Conservation (phyloP, 1,139 yeast species). For the Debaryomycetaceae sp. region DNA sequence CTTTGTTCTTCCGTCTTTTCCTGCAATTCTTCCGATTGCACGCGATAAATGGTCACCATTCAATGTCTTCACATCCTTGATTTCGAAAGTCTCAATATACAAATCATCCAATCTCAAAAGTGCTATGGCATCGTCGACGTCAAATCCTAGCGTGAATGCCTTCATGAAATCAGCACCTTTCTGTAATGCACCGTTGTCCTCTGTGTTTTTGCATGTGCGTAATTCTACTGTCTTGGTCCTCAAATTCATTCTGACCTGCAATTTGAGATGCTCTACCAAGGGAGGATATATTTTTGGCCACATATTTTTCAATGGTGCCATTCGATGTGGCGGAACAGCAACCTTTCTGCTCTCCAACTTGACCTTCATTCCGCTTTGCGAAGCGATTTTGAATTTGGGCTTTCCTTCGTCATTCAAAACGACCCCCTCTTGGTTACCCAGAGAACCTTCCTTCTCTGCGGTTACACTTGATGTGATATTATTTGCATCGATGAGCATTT, state of each 20-base stretch:
- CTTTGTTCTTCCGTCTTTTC: conserved; percentile 98
- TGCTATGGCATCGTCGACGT: conserved; percentile 95
- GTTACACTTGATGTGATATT: conserved; percentile 30
- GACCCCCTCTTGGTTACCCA: conserved; percentile 43
- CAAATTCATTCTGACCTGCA: conserved; percentile 94
- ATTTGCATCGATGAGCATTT: conserved; percentile 65
- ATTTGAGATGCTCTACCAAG: conserved; percentile 85
- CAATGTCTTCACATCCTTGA: conserved; percentile 93
- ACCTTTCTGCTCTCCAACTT: conserved; percentile 85
- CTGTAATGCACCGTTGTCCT: conserved; percentile 91
- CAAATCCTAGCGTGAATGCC: conserved; percentile 95
- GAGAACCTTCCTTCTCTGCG: conserved; percentile 4
- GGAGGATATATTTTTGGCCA: conserved; percentile 98
- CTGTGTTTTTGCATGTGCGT: conserved; percentile 74
- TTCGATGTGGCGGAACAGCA: conserved; percentile 93
- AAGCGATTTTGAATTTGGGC: conserved; percentile 80
- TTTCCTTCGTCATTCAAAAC: conserved; percentile 85
- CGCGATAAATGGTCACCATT: conserved; percentile 95
- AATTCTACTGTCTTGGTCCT: conserved; percentile 82
- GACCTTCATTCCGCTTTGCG: conserved; percentile 62
- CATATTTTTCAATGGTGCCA: conserved; percentile 82
- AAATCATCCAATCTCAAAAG: conserved; percentile 89
- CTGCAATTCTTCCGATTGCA: conserved; percentile 99
- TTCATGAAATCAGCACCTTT: conserved; percentile 96
- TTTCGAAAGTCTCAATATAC: conserved; percentile 93